Evolutionary conservation across 257 asterid species (phyloP).

Genomic region (Paulownia fortunei): DNA sequence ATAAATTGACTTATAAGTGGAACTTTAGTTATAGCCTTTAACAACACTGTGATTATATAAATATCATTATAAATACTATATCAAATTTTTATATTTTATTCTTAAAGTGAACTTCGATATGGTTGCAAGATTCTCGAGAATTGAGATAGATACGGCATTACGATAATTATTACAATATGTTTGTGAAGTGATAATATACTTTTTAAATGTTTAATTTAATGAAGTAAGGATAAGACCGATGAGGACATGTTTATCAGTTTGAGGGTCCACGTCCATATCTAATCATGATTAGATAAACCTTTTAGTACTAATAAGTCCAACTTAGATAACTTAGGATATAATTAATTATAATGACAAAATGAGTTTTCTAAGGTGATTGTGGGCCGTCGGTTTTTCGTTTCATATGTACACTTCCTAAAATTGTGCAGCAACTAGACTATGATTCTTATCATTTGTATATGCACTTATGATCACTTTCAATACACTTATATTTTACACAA

Average conservation of each 20-base stretch:
- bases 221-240: constrained; percentile 28
- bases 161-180: background rate
- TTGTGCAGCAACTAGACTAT: constrained; percentile 28
- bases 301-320: constrained; percentile 36
- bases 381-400: constrained; percentile 11
- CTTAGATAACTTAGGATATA: constrained; percentile 20
- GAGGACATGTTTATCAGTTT: constrained; percentile 36
- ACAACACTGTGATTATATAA: no score
- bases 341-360: constrained; percentile 3
- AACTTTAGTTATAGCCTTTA: no score
- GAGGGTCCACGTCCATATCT: constrained; percentile 40
- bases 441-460: constrained; percentile 26
- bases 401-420: constrained; percentile 8
- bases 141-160: background rate
- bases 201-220: background rate
- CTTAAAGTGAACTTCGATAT: background rate
- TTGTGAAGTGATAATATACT: constrained; percentile 17
- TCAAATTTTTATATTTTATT: background rate
- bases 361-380: background rate
- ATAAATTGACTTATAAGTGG: no score
- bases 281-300: constrained; percentile 20
- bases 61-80: no score
- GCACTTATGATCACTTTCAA: constrained; percentile 32
- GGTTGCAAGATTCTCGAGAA: no score
- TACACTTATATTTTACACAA: background rate